Evolutionary conservation across 2,329 filamentous ascomycete genomes (phyloP).

Genomic region (Penicillium verrucosum): DNA sequence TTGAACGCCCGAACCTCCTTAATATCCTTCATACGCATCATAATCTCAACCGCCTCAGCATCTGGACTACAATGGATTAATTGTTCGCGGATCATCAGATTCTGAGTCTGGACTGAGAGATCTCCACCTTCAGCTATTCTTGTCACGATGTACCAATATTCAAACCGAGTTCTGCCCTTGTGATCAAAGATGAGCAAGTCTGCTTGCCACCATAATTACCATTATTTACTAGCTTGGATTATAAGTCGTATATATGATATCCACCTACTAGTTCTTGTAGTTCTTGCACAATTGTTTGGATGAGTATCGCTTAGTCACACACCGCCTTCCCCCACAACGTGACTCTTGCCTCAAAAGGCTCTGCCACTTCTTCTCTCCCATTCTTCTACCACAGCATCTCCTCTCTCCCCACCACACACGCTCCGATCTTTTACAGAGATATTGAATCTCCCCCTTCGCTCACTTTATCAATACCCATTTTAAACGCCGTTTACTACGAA

Average conservation of each 20-base stretch:
- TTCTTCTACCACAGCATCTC: constrained; percentile 29
- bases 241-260: neutral
- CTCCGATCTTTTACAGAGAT: constrained; percentile 32
- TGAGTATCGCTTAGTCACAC: constrained; percentile 29
- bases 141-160: constrained; percentile 14
- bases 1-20: constrained; percentile 28
- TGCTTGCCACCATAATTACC: neutral
- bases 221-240: neutral
- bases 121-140: neutral
- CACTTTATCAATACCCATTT: constrained; percentile 36
- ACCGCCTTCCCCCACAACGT: constrained; percentile 36
- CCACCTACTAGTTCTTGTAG: neutral
- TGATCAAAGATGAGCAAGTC: neutral
- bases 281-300: constrained; percentile 1
- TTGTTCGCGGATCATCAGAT: neutral
- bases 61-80: neutral
- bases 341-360: constrained; percentile 37
- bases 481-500: constrained; percentile 50
- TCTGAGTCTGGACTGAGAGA: neutral
- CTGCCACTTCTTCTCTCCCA: constrained; percentile 29
- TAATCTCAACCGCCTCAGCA: neutral
- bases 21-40: constrained; percentile 8
- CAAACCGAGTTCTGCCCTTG: constrained; percentile 4
- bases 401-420: constrained; percentile 14
- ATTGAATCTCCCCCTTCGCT: constrained; percentile 30